Evolutionary conservation across 169 alveolate species (phyloP), one percentile per base, ranked within the genome.

Genomic region (Plasmodium ovale): DNA sequence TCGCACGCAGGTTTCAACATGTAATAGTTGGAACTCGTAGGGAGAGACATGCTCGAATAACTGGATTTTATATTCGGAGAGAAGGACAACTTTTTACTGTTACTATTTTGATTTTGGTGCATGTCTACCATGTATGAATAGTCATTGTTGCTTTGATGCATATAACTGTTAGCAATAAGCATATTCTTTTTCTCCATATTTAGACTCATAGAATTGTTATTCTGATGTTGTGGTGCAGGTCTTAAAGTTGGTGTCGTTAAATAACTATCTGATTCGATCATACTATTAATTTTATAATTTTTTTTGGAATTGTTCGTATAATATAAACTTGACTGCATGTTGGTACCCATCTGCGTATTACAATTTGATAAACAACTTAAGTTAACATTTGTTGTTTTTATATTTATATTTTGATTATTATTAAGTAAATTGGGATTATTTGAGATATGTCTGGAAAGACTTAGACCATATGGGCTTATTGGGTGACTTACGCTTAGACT

Each of bases 241-340:
- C 69, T 72, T 31, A 72, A 72, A 25, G 71, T 72, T 16, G 87
- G 87, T 31, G 47, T 23, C 21, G 67, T 5, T 21, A n/a, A 6
- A 56, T 54, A 72, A 12, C n/a, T 4, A n/a, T 54, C 87, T 7
- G 51, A n/a, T 33, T 72, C 87, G n/a, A 31, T 19, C 14, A 53
- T 3, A 60, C 33, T 72, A 72, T 72, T 72, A 7, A 54, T 60
- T 31, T 72, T 72, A 72, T 72, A 72, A 56, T 72, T 72, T 29
- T 72, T 72, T 72, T 72, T 72, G 6, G 70, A 54, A 23, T 6
- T 39, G 33, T 72, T 72, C 6, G 31, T 72, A 56, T 72, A 72
- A 7, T 54, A 54, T 42, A 35, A 12, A 29, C 56, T 72, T 53
- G 87, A 25, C 27, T 72, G 87, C 14, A 72, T 5, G 16, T 72